Conservation (phyloP, 257 asterid genomes). For the Leptodermis oblonga region DNA sequence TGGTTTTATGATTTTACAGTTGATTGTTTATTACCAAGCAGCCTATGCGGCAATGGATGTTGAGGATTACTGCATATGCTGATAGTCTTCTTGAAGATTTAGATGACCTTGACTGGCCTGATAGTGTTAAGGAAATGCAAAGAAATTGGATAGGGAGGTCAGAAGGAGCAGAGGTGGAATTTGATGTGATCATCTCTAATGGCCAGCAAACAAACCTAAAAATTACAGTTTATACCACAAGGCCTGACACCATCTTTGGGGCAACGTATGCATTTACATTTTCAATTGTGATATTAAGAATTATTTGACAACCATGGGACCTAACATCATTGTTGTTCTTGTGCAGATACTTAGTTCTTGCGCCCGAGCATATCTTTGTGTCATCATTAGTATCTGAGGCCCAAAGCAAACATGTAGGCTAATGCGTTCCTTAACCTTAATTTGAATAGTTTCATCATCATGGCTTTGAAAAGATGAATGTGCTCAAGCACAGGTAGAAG, state of each 20-base stretch:
- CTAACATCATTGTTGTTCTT: slow-evolving; percentile 21
- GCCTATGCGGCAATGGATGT: slow-evolving; percentile 99
- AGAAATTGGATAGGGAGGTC: slow-evolving; percentile 99
- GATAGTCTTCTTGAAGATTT: slow-evolving; percentile 96
- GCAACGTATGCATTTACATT: slow-evolving; percentile 64
- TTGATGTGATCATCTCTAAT: slow-evolving; percentile 40
- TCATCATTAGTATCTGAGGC: slow-evolving; percentile 60
- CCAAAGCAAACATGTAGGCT: slow-evolving; percentile 62
- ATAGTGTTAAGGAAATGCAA: slow-evolving; percentile 97
- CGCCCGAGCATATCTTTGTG: slow-evolving; percentile 79
- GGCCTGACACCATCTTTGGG: slow-evolving; percentile 97
- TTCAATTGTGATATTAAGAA: slow-evolving; percentile 14
- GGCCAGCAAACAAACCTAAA: slow-evolving; percentile 44
- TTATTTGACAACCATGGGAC: slow-evolving; percentile 7
- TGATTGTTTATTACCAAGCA: slow-evolving; percentile 96
- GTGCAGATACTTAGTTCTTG: slow-evolving; percentile 82
- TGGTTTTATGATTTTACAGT: slow-evolving; percentile 93
- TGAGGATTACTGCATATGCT: slow-evolving; percentile 97
- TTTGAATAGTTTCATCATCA: slow-evolving; percentile 7
- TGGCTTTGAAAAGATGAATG: slow-evolving; percentile 19
- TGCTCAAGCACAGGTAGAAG: slow-evolving; percentile 61
- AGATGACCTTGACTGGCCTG: slow-evolving; percentile 98
- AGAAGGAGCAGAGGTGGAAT: slow-evolving; percentile 91
- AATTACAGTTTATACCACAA: slow-evolving; percentile 83
- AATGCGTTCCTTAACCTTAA: slow-evolving; percentile 11